Evolutionary conservation across 768 basidiomycete species (phyloP), one percentile per base, ranked within the genome.

Genomic region (Boletus fagicola): DNA sequence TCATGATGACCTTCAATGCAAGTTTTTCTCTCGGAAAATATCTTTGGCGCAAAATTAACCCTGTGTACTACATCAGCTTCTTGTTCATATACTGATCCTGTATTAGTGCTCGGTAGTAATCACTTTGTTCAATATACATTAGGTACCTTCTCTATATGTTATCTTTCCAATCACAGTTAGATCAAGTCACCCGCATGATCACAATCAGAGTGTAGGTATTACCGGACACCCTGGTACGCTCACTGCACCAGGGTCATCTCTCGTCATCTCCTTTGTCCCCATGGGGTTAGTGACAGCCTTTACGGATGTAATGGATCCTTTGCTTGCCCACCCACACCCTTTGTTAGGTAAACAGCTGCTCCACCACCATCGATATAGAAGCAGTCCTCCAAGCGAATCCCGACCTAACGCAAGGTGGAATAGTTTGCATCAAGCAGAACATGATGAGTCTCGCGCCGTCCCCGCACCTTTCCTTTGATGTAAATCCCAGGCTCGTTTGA

Each of bases 371-470:
- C 68, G 55, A 93, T 80, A 63, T 81, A 86, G 65, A 90, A 87
- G 65, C 92, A 94, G 65, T 94, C 93, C 68, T 94, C 92, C 51
- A 95, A 72, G 44, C 92, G 81, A 18, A 94, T 80, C 2, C 92
- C 92, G 28, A 91, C 78, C 86, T 88, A 55, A 64, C 56, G 49
- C 51, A 53, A 59, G 48, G 22, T 45, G 57, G 57, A 47, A 59
- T 50, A 62, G 47, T 44, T 65, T n/a, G 30, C 49, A 30, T 26
- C 43, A 57, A 20, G 7, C 30, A 40, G 2, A 20, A 38, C 36
- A 49, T 28, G 33, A 36, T 31, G n/a, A n/a, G 43, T 35, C 30
- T 43, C 22, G 40, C 44, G 43, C 50, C 31, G 36, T 18, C 40
- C n/a, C 20, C 60, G 22, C 60, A 85, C 87, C 75, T 86, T 72